phyloP scores from a whole-genome alignment of 2,329 filamentous ascomycete species.

The Raffaelea albimanens region DNA sequence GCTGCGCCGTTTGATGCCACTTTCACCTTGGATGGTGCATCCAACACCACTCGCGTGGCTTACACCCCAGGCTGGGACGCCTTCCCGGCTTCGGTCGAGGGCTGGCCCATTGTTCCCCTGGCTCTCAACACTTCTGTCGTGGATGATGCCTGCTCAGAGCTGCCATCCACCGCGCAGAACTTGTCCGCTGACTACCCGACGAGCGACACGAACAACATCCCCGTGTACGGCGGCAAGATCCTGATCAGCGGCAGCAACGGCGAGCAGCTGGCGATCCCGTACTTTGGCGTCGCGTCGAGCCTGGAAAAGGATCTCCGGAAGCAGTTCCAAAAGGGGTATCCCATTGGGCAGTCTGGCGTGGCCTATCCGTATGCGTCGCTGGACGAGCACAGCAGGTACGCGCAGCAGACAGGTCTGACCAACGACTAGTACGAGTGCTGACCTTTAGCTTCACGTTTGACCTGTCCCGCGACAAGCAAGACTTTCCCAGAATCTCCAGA shows the following conservation, averaged over 20 bases:
- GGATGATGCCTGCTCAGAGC: conserved; percentile 28
- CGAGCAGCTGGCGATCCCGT: conserved; percentile 12
- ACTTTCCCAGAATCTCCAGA: conserved; percentile 20
- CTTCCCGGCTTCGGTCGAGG: conserved; percentile 10
- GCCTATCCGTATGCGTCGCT: not conserved
- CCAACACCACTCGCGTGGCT: conserved; percentile 9
- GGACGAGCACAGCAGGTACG: not conserved
- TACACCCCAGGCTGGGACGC: conserved; percentile 9
- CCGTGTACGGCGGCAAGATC: conserved; percentile 25
- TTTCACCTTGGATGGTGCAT: conserved; percentile 6
- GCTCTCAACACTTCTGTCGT: conserved; percentile 12
- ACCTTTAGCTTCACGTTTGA: conserved; percentile 15
- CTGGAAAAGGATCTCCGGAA: not conserved
- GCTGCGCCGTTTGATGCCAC: conserved; percentile 12
- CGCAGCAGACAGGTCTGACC: not conserved
- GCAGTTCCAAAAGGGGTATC: not conserved
- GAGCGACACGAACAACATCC: not conserved
- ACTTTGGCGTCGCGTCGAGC: not conserved
- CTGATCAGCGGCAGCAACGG: conserved; percentile 21
- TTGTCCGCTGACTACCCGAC: not conserved
- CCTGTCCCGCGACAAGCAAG: conserved; percentile 14
- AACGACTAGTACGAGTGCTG: not conserved
- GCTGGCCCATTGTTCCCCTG: conserved; percentile 17
- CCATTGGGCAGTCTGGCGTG: not conserved
- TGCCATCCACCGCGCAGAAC: conserved; percentile 21